Conservation (phyloP, 306 rosid species). For the Cajanus cajan region DNA sequence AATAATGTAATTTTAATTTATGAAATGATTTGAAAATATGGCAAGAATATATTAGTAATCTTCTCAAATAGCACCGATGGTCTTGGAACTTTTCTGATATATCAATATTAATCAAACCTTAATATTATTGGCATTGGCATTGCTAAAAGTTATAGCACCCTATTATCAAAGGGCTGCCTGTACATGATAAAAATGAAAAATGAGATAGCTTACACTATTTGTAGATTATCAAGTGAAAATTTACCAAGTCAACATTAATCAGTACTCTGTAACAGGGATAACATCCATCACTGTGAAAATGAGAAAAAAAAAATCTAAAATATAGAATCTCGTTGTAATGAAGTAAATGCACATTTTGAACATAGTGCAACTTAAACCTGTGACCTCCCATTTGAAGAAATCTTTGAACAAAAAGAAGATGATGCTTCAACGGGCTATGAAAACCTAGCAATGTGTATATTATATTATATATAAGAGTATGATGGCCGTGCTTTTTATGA, state of each 20-base stretch:
- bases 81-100: not conserved
- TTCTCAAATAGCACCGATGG: not conserved
- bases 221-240: not conserved
- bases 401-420: not conserved
- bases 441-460: not conserved
- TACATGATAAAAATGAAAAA: slow-evolving; percentile 32
- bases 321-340: not conserved
- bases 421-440: not conserved
- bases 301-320: no score
- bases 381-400: not conserved
- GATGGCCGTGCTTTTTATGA: not conserved
- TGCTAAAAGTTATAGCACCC: not conserved
- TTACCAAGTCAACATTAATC: not conserved
- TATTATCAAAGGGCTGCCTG: slow-evolving; percentile 55
- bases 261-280: not conserved
- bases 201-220: slow-evolving; percentile 24
- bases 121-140: no score
- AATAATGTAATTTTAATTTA: not conserved
- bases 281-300: not conserved
- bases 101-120: no score
- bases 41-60: not conserved
- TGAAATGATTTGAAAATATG: not conserved
- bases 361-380: not conserved
- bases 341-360: not conserved
- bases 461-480: not conserved